phyloP scores from a whole-genome alignment of 2,329 filamentous ascomycete species.

The Pestalotiopsis sp. region DNA sequence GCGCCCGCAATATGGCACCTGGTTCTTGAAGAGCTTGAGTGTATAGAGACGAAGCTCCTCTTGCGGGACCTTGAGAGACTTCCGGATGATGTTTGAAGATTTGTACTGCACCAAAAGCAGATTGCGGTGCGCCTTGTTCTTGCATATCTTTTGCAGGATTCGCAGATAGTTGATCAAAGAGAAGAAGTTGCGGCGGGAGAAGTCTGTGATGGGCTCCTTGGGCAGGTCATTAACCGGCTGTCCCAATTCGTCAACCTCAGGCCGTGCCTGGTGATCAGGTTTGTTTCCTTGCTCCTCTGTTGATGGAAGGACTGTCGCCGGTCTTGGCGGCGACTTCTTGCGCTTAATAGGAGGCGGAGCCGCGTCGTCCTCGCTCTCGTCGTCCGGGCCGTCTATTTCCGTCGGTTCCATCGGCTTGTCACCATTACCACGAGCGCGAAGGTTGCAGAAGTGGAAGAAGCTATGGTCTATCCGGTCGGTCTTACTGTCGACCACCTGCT shows the following conservation, averaged over 20 bases:
- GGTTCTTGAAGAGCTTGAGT: conserved; percentile 96
- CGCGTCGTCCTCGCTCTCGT: conserved; percentile 74
- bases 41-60: conserved; percentile 88
- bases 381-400: conserved; percentile 39
- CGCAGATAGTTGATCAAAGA: conserved; percentile 93
- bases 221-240: conserved; percentile 75
- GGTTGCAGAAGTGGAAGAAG: conserved; percentile 90
- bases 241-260: conserved; percentile 83
- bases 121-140: conserved; percentile 92
- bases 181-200: conserved; percentile 94
- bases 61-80: conserved; percentile 88
- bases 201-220: conserved; percentile 79
- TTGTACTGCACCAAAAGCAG: conserved; percentile 95
- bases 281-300: conserved; percentile 28
- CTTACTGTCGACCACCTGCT: conserved; percentile 83
- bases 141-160: conserved; percentile 96
- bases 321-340: conserved; percentile 49
- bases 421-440: conserved; percentile 27
- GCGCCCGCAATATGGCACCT: conserved; percentile 95
- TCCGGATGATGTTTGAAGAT: conserved; percentile 87
- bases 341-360: conserved; percentile 80
- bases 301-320: conserved; percentile 28
- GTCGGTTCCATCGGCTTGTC: conserved; percentile 30
- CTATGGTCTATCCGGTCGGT: conserved; percentile 82
- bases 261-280: conserved; percentile 42